A percentile compares a stretch with the other conserved stretches of the same genome.
phyloP scores from a whole-genome alignment of 75 land plant genomes.

The Gnetum montanum region DNA sequence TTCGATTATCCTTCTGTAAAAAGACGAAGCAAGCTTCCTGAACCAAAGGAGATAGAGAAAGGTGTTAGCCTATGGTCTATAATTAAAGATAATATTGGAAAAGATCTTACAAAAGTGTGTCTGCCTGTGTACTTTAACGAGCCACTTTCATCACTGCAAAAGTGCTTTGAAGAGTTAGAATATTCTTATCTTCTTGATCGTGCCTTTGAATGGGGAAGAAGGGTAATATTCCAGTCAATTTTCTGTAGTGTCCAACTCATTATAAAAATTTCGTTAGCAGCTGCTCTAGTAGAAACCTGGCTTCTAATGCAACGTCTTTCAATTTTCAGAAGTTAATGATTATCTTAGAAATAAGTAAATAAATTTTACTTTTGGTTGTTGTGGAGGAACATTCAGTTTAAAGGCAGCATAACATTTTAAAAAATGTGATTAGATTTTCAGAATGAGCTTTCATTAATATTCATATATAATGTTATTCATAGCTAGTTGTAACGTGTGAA shows the following conservation, averaged over 20 bases:
- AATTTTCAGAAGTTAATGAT: neutral
- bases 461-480: no score
- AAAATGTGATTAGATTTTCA: no score
- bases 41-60: constrained; percentile 80
- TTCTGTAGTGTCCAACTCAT: neutral
- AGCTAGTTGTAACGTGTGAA: no score
- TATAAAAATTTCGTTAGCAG: neutral
- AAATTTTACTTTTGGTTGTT: no score
- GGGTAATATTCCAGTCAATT: no score
- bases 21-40: constrained; percentile 63
- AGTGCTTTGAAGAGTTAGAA: constrained; percentile 89
- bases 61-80: constrained; percentile 88
- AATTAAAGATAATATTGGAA: constrained; percentile 86
- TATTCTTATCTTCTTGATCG: constrained; percentile 75
- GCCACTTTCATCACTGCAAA: constrained; percentile 80
- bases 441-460: no score
- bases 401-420: no score
- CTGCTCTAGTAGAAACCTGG: neutral
- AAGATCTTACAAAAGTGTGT: constrained; percentile 79
- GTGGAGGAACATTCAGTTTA: no score
- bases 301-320: neutral
- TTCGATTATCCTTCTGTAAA: constrained; percentile 38
- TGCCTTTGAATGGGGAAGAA: constrained; percentile 75
- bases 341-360: neutral
- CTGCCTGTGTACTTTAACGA: constrained; percentile 93